Base-by-base conservation (phyloP, 148 eudicot genomes). In the Mesembryanthemum crystallinum region DNA sequence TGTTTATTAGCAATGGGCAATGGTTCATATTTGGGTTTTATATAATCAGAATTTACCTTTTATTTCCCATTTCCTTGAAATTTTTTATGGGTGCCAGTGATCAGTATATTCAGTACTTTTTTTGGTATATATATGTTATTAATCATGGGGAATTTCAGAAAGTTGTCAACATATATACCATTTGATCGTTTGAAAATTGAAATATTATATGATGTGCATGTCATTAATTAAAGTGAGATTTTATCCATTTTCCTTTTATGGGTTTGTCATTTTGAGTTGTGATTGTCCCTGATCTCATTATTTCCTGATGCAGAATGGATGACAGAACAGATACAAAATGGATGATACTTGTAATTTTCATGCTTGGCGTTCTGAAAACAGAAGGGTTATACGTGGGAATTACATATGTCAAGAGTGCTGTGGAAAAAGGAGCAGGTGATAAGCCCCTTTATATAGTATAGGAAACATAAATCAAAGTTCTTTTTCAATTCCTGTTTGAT, bases 391-490 rank as follows among this genome's bases (percentile, higher is more conserved):
- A 71, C 74, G 92, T 88, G 7, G 77, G 73, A 54, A 85, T 85
- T 0, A 88, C 92, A 7, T 75, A 76, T 72, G 67, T 88, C 58
- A 66, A 54, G 23, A 83, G 82, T 75, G 92, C 87, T 45, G 87
- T 85, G 63, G 82, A 79, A 58, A 88, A 85, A 81, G 92, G 92
- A 83, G 92, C 88, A 69, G 92, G 92, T 88, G 69, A 81, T 69
- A 35, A 30, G 3, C 15, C 12, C 43, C 47, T 24, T 18, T 8
- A 9, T 8, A 17, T 54, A 21, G 23, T 4, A 8, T 54, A 54
- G 58, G 8, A 28, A 5, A 28, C 17, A 5, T 4, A 5, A 28
- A n/a, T n/a, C n/a, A n/a, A n/a, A n/a, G n/a, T n/a, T n/a, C 4
- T 28, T 6, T 17, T 28, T 64, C 20, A 11, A 11, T 30, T 8